phyloP scores from a whole-genome alignment of 202 grass and related monocot species.

The Miscanthus sacchariflorus region DNA sequence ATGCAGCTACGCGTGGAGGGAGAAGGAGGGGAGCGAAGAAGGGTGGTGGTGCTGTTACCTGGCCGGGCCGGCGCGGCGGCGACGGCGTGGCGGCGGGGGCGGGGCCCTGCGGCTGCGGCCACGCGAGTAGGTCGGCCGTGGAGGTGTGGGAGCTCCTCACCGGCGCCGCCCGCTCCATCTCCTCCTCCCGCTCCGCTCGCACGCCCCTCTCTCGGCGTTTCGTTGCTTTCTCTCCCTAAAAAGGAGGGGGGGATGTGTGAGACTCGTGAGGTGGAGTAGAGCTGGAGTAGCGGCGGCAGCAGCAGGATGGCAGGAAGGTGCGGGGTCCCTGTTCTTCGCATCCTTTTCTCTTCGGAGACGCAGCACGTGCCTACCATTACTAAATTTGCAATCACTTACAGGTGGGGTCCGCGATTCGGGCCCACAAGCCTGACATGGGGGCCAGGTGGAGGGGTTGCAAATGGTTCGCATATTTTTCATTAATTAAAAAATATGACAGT shows the following conservation, averaged over 20 bases:
- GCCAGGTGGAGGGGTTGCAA: too few relatives aligned
- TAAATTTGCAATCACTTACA: not conserved
- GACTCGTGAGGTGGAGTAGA: conserved; percentile 40
- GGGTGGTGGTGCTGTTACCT: conserved; percentile 42
- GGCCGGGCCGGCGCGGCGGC: conserved; percentile 61
- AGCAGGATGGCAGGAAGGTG: conserved; percentile 52
- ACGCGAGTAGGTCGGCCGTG: conserved; percentile 86
- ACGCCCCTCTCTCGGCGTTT: not conserved
- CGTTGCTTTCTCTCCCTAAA: conserved; percentile 36
- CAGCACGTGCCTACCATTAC: conserved; percentile 26
- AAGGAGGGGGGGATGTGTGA: conserved; percentile 22
- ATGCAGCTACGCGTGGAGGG: not conserved
- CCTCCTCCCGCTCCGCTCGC: not conserved
- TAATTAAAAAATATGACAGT: too few relatives aligned
- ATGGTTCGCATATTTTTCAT: too few relatives aligned
- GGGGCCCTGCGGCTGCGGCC: conserved; percentile 55
- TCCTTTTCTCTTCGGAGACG: not conserved
- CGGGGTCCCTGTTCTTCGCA: conserved; percentile 51
- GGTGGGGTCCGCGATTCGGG: not conserved
- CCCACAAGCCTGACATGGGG: not conserved
- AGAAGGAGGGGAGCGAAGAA: not conserved
- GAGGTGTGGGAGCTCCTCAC: conserved; percentile 86
- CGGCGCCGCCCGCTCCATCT: conserved; percentile 81
- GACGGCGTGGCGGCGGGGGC: conserved; percentile 43
- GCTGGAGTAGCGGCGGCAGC: not conserved